Percentiles rank a stretch among this genome's conserved stretches.
Conservation (phyloP, 441 rosid genomes). For the Adansonia rubrostipa region DNA sequence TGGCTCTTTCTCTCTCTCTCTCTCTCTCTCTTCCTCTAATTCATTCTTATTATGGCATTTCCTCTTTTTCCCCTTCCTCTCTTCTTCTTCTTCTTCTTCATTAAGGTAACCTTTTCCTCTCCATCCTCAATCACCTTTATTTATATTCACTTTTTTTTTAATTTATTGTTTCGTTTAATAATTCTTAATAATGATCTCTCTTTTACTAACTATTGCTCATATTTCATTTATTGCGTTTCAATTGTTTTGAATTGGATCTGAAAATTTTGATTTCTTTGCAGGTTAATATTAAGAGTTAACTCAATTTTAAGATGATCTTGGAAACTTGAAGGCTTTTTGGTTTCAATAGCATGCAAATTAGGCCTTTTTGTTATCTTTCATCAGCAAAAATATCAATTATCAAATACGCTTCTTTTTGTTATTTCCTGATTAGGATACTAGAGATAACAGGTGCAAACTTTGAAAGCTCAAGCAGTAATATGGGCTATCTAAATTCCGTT, state of each 20-base stretch:
- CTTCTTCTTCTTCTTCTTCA: neutral
- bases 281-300: neutral
- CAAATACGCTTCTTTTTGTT: slow-evolving; percentile 21
- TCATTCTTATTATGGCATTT: neutral
- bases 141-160: neutral
- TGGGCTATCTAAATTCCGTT: slow-evolving; percentile 85
- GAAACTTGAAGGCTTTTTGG: slow-evolving; percentile 1
- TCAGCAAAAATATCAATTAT: neutral
- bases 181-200: neutral
- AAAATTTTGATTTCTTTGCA: slow-evolving; percentile 5
- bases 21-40: too few relatives aligned
- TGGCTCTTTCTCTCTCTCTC: neutral
- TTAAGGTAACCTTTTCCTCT: slow-evolving; percentile 32
- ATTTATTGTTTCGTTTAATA: neutral
- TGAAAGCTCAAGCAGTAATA: slow-evolving; percentile 35
- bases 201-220: slow-evolving; percentile 19
- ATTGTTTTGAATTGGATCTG: neutral
- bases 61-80: slow-evolving; percentile 7
- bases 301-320: neutral
- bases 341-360: slow-evolving; percentile 17
- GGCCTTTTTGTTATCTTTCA: neutral
- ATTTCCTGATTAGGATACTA: slow-evolving; percentile 31
- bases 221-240: neutral
- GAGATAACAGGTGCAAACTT: slow-evolving; percentile 22
- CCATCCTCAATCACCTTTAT: neutral